These are phyloP conservation scores for Cicer cuneatum DNA, from an alignment of 306 rosid genomes.

Conservation along the genomic window DNA sequence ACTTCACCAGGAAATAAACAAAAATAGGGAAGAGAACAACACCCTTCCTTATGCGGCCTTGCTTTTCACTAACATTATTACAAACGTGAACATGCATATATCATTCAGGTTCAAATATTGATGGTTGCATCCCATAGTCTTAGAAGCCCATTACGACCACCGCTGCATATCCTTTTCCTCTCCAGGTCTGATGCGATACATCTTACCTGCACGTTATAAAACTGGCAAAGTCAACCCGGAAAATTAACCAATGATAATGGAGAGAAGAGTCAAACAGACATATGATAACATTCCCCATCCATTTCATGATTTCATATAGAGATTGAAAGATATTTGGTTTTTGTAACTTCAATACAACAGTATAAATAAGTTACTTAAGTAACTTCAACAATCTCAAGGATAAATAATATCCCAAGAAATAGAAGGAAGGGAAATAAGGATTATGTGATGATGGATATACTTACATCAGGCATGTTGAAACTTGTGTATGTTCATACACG, in stretches of 20 bases:
- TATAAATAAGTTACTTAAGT: not conserved
- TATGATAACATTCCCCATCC: conserved; percentile 10
- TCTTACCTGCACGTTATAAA: conserved; percentile 66
- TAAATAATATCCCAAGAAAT: not conserved
- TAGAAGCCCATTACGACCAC: conserved; percentile 92
- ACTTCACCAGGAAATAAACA: conserved; percentile 36
- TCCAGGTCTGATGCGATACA: conserved; percentile 88
- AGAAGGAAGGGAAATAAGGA: conserved; percentile 10
- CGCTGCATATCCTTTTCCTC: conserved; percentile 97
- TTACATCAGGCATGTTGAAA: conserved; percentile 14
- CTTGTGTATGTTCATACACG: conserved; percentile 7
- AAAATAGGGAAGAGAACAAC: conserved; percentile 23
- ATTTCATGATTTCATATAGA: conserved; percentile 29
- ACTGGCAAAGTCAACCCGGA: conserved; percentile 40
- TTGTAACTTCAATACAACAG: conserved; percentile 20
- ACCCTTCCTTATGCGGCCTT: conserved; percentile 28
- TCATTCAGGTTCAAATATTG: conserved; percentile 62
- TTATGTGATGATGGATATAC: conserved; percentile 15
- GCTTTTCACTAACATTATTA: conserved; percentile 32
- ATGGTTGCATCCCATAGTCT: conserved; percentile 99
- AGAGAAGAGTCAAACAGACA: conserved; percentile 26
- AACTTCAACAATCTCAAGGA: conserved; percentile 1
- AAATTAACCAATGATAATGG: conserved; percentile 28
- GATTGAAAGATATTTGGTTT: conserved; percentile 17
- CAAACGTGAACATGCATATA: conserved; percentile 28